Base-by-base conservation (phyloP, 2,329 filamentous ascomycete genomes). In the Botrytis porri region DNA sequence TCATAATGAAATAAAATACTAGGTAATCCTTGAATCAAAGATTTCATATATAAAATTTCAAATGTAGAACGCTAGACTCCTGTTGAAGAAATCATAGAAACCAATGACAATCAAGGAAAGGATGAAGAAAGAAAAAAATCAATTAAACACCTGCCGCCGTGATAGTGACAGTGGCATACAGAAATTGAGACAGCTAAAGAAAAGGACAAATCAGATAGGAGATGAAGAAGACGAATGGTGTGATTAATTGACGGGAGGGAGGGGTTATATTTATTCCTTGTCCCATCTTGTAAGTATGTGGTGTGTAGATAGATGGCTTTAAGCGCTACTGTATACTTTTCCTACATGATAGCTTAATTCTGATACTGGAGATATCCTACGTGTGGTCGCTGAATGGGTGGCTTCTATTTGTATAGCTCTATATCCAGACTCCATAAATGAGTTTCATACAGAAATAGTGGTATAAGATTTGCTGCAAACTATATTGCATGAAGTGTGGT, bases 101-200 rank as follows among this genome's bases (percentile, higher is more conserved):
- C 48, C n/a, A 69, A 57, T 41, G 20, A 32, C 39, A 29, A 9
- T 29, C 18, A 29, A 29, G 37, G 14, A 39, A n/a, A n/a, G 63
- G 20, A 35, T 39, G 35, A 39, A 54, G 25, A 25, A 25, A 39
- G 3, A 35, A 22, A 22, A 22, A 25, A 37, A 14, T 25, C n/a
- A 25, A 41, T 41, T n/a, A 67, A 67, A 67, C 65, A 3, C 48
- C 65, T 69, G 65, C 41, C 65, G 65, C 65, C 20, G 65, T 69
- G 65, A 69, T 69, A 32, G 65, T 69, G 65, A 69, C 43, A 41
- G 48, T 43, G 65, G 48, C 65, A 69, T 69, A 57, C 48, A 57
- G 65, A 57, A 57, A 57, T 29, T 57, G 65, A 32, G 16, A 62
- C 60, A 18, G 37, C 39, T 41, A 32, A 20, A 10, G 37, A 41